Base-by-base conservation (phyloP, 2,329 filamentous ascomycete species). In the Scedosporium minutisporum region DNA sequence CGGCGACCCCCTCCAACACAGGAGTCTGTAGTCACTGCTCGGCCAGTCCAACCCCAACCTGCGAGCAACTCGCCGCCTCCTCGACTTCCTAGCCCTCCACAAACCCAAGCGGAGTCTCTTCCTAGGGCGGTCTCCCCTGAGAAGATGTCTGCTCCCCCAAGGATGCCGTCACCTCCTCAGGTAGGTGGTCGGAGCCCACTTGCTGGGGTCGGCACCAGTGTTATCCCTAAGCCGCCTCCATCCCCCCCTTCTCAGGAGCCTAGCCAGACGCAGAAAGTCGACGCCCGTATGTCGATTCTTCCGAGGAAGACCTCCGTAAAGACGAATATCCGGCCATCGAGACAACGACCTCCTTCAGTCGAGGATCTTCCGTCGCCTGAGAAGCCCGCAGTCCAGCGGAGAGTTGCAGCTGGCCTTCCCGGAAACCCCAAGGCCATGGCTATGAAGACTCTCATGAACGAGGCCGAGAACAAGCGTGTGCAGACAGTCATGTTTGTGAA, bases 401-500 rank as follows among this genome's bases (percentile, higher is more conserved):
- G 77, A n/a, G 71, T 76, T 3, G 78, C 75, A 0, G 76, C 73
- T 1, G 81, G 80, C 2, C 72, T 83, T 14, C 81, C 81, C 0
- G 73, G 73, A 1, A 81, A 82, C 58, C 80, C 81, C 3, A 73
- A 75, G 41, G 73, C 77, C 4, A 71, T 72, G 62, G 71, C 72
- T 10, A 66, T 75, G 51, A 73, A 69, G 58, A 61, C 66, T 16
- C 62, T 71, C 2, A 64, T 67, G 14, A 67, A 70, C 29, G 74
- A 74, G 12, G 65, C 67, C 6, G 23, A 64, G 63, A 59, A 67
- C 67, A 62, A 75, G 72, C 48, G 58, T 23, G 61, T 79, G 25
- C 77, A 80, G 63, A 84, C 78, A 3, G 77, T 84, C 57, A 79
- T 85, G 77, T 78, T 83, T 62, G 71, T 85, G 59, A 85, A 83